A percentile compares a stretch with the other conserved stretches of the same genome.
These are phyloP conservation scores for Trichoderma polysporum DNA, from an alignment of 2,329 filamentous ascomycete genomes.

Conservation along the genomic window DNA sequence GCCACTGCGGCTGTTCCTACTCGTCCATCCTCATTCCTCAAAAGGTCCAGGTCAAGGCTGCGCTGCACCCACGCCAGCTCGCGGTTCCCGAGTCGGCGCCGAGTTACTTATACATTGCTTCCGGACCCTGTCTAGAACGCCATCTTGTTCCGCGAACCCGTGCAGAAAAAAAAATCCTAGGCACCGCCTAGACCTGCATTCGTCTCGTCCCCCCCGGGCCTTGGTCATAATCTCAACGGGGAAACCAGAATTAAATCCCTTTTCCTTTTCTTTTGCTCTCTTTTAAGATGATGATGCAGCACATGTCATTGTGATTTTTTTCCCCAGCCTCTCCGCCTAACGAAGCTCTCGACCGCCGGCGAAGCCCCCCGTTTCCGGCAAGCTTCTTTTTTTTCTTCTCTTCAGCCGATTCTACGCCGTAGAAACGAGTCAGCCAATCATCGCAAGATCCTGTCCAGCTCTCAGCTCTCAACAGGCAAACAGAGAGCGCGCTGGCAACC, in stretches of 20 bases:
- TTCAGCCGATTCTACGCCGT: conserved; percentile 11
- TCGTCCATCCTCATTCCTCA: neutral
- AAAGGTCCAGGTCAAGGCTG: too few relatives aligned
- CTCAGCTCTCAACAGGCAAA: neutral
- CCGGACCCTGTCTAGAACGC: conserved; percentile 17
- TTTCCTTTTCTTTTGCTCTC: neutral
- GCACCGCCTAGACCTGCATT: conserved; percentile 10
- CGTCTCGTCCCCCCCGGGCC: neutral
- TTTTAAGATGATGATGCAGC: conserved; percentile 12
- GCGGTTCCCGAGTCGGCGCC: conserved; percentile 15
- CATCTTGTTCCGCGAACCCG: conserved; percentile 10
- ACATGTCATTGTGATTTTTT: conserved; percentile 17
- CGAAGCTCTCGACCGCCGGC: conserved; percentile 14
- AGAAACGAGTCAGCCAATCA: conserved; percentile 6
- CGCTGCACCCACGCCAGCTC: neutral
- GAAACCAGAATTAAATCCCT: neutral
- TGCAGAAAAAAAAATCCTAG: neutral
- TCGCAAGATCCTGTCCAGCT: neutral
- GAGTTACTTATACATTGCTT: conserved; percentile 14
- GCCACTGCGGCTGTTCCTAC: neutral
- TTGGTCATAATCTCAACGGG: neutral
- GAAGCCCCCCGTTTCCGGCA: conserved; percentile 16
- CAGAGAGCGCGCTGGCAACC: conserved; percentile 14
- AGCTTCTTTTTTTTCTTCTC: neutral
- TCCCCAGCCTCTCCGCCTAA: conserved; percentile 12